Conservation (phyloP, 2,329 filamentous ascomycete genomes). For the Cladosporium sphaerospermum region DNA sequence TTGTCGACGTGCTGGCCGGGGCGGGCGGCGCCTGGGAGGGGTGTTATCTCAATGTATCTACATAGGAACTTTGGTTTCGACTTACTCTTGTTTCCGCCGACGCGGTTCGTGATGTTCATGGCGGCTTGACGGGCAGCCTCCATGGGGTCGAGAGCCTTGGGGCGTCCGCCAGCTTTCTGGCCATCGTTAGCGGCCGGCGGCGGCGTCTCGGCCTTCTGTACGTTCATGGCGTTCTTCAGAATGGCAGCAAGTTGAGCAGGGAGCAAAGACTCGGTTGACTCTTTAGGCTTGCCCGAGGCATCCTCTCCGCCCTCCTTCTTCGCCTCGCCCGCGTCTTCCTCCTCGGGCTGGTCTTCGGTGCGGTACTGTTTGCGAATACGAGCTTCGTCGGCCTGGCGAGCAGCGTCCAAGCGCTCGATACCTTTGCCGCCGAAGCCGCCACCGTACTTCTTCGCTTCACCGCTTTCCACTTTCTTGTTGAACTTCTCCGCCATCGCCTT, state of each 20-base stretch:
- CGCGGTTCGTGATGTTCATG: constrained; percentile 80
- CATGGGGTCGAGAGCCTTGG: constrained; percentile 21
- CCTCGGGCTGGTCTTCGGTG: constrained; percentile 77
- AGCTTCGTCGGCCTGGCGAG: constrained; percentile 78
- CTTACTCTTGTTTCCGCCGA: constrained; percentile 67
- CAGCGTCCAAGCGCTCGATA: constrained; percentile 82
- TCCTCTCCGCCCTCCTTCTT: constrained; percentile 42
- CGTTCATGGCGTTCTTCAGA: constrained; percentile 64
- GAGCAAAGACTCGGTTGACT: not conserved
- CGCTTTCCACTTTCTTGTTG: constrained; percentile 83
- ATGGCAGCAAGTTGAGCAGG: constrained; percentile 18
- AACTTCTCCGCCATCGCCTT: constrained; percentile 61
- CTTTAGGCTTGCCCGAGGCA: constrained; percentile 1
- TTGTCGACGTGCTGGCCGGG: constrained; percentile 95
- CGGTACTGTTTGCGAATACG: constrained; percentile 77
- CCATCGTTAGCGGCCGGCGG: constrained; percentile 39
- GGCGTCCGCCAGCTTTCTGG: not conserved
- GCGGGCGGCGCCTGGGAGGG: constrained; percentile 56
- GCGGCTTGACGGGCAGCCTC: constrained; percentile 73
- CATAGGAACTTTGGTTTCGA: not conserved
- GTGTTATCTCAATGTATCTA: constrained; percentile 3
- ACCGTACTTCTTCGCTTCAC: constrained; percentile 75
- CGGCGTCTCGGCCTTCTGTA: constrained; percentile 60
- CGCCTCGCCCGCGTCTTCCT: constrained; percentile 58
- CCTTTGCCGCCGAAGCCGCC: constrained; percentile 94